phyloP scores from a whole-genome alignment of 352 stramenopile species.

The Phytophthora agathidicida region DNA sequence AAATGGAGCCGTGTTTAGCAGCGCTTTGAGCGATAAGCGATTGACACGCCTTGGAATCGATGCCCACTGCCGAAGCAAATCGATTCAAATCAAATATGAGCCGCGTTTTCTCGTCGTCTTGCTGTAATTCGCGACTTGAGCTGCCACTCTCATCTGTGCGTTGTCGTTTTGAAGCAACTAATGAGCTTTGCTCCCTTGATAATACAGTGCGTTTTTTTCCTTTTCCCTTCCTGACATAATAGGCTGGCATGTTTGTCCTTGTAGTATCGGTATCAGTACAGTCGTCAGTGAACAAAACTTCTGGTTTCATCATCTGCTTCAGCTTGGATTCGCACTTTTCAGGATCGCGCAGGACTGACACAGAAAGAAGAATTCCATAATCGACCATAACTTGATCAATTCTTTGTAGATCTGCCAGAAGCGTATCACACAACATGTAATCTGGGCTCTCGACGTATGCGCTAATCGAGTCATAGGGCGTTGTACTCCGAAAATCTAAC shows the following conservation, averaged over 20 bases:
- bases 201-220: conserved; percentile 26
- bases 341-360: conserved; percentile 53
- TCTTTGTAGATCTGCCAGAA: conserved; percentile 53
- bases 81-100: conserved; percentile 54
- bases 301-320: conserved; percentile 47
- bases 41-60: conserved; percentile 46
- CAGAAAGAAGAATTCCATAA: conserved; percentile 62
- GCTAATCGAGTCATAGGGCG: conserved; percentile 16
- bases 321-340: conserved; percentile 48
- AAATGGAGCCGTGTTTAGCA: conserved; percentile 49
- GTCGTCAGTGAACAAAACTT: conserved; percentile 46
- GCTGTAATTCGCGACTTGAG: conserved; percentile 13
- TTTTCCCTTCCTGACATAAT: conserved; percentile 19
- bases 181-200: not conserved
- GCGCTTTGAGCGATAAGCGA: conserved; percentile 47
- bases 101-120: conserved; percentile 44
- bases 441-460: conserved; percentile 30
- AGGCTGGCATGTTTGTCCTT: not conserved
- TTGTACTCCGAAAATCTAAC: conserved; percentile 21
- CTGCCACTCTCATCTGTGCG: conserved; percentile 1
- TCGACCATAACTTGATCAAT: conserved; percentile 51
- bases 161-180: conserved; percentile 7
- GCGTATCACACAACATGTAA: conserved; percentile 35
- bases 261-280: not conserved
- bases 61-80: conserved; percentile 52